These are phyloP conservation scores for Oldenlandia corymbosa DNA, from an alignment of 257 asterid species.

Conservation along the genomic window DNA sequence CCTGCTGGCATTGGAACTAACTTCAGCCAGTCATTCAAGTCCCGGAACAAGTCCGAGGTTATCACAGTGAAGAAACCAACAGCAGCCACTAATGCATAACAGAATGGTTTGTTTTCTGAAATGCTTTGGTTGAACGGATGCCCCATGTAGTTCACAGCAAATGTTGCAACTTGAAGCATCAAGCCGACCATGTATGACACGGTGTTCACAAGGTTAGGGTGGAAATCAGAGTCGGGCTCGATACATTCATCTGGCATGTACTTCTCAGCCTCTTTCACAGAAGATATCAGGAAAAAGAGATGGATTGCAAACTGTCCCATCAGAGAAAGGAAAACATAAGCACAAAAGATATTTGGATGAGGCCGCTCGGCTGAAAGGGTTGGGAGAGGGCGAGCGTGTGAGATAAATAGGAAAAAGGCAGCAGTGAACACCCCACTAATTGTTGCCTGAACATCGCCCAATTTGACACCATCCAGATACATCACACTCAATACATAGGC, in stretches of 20 bases:
- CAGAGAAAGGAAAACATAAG: conserved; percentile 87
- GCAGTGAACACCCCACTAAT: conserved; percentile 97
- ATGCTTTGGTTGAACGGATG: conserved; percentile 98
- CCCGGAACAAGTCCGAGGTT: conserved; percentile 75
- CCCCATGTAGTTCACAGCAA: conserved; percentile 98
- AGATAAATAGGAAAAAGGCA: conserved; percentile 86
- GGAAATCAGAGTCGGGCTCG: conserved; percentile 88
- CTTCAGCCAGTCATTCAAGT: conserved; percentile 77
- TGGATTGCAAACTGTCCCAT: conserved; percentile 86
- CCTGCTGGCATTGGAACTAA: conserved; percentile 75
- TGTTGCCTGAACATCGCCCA: conserved; percentile 95
- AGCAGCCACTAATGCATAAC: conserved; percentile 63
- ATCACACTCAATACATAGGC: conserved; percentile 94
- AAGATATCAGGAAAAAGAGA: conserved; percentile 66
- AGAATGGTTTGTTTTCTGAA: conserved; percentile 68
- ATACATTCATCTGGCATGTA: conserved; percentile 97
- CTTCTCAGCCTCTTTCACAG: conserved; percentile 85
- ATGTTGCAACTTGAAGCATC: conserved; percentile 98
- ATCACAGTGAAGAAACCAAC: conserved; percentile 74
- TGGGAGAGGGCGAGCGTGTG: conserved; percentile 90
- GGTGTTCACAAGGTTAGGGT: conserved; percentile 90
- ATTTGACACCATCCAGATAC: conserved; percentile 91
- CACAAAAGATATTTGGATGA: conserved; percentile 88
- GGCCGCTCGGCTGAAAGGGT: conserved; percentile 90
- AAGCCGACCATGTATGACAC: conserved; percentile 95